A percentile compares a stretch with the other conserved stretches of the same genome.
phyloP scores from a whole-genome alignment of 164 flowering plant genomes.

The Buxus sempervirens region DNA sequence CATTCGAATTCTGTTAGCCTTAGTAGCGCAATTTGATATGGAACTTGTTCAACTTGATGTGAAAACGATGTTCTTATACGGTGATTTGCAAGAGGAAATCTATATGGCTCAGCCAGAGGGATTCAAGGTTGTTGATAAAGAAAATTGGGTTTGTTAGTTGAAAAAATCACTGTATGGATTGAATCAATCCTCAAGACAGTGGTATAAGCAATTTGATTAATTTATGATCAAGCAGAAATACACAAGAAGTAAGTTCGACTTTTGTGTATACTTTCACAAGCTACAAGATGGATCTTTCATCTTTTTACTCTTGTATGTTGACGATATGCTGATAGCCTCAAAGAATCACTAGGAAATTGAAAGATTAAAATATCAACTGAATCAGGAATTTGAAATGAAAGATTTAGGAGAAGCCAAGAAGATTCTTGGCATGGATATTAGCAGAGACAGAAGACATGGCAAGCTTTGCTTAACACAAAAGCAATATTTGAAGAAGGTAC shows the following conservation, averaged over 20 bases:
- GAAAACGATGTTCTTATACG: not conserved
- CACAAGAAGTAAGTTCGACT: too few species aligned
- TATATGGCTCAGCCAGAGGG: not conserved
- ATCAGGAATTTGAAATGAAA: too few species aligned
- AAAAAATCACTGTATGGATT: not conserved
- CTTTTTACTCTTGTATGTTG: too few species aligned
- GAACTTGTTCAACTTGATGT: not conserved
- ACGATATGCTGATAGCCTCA: too few species aligned
- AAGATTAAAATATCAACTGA: not conserved
- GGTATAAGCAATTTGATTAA: too few species aligned
- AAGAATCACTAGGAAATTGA: not conserved
- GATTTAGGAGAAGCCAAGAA: too few species aligned
- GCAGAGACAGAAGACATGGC: not conserved
- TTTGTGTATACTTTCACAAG: too few species aligned
- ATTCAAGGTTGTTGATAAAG: not conserved
- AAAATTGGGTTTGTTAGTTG: not conserved
- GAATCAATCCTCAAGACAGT: too few species aligned
- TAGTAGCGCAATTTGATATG: too few species aligned
- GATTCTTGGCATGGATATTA: not conserved
- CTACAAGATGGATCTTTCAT: too few species aligned
- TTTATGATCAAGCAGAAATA: too few species aligned
- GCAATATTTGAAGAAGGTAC: not conserved
- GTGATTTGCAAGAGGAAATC: not conserved
- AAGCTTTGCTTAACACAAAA: not conserved
- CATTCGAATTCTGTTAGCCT: too few species aligned